phyloP scores from a whole-genome alignment of 2,329 filamentous ascomycete species.

The Ceratocystis smalleyi region DNA sequence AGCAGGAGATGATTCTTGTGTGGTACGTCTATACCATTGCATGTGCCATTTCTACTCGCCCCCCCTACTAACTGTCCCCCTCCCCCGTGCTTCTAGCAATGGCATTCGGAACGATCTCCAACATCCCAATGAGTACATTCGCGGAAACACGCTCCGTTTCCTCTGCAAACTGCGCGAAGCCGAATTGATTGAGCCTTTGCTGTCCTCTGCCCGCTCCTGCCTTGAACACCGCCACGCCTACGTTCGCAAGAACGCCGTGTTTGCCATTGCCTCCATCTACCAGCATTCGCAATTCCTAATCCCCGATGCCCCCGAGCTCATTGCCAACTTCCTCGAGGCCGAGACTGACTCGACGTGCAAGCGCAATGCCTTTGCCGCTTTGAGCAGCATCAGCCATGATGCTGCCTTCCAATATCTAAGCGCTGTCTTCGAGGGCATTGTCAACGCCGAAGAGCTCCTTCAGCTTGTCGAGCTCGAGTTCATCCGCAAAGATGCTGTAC shows the following conservation, averaged over 20 bases:
- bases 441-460: constrained; percentile 84
- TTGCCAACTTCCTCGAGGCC: constrained; percentile 72
- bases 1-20: constrained; percentile 98
- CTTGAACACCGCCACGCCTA: constrained; percentile 95
- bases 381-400: constrained; percentile 83
- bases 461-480: constrained; percentile 93
- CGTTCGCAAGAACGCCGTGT: constrained; percentile 95
- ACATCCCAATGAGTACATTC: constrained; percentile 94
- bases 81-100: constrained; percentile 46
- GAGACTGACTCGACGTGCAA: constrained; percentile 95
- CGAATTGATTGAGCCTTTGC: constrained; percentile 87
- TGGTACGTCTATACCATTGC: constrained; percentile 43
- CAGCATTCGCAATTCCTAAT: constrained; percentile 82
- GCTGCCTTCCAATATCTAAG: constrained; percentile 80
- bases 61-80: not conserved
- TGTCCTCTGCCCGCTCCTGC: constrained; percentile 81
- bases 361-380: constrained; percentile 87
- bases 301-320: constrained; percentile 84
- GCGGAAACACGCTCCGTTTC: constrained; percentile 95
- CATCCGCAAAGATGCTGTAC: constrained; percentile 90
- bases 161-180: constrained; percentile 90
- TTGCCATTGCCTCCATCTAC: constrained; percentile 83
- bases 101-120: constrained; percentile 95
- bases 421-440: constrained; percentile 79
- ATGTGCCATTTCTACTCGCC: constrained; percentile 20